Evolutionary conservation across 192 early-diverging fungal genomes (phyloP), one percentile per base, ranked within the genome.

Genomic region (Rhizoclosmatium sp.): DNA sequence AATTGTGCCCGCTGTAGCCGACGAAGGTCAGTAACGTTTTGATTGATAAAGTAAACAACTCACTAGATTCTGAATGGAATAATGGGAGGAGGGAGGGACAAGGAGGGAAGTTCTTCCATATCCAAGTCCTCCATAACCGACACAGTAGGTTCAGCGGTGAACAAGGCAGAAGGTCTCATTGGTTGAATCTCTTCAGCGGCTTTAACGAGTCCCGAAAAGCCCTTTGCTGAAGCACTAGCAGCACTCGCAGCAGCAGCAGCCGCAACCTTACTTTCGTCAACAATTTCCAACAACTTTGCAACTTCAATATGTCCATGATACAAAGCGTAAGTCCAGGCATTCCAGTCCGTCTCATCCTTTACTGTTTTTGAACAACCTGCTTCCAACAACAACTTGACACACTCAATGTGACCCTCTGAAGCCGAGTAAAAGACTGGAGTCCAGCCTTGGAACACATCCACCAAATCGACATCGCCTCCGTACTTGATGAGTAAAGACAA

Each of bases 1-100:
- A 99, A 71, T 95, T 96, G 87, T 99, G 98, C 3, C 98, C 98
- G 81, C 85, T 88, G 61, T 21, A 42, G 23, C 41, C 44, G 58
- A 48, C 2, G 40, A 59, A 21, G 45, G 48, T 51, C 19, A 51
- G 23, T 14, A 74, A 69, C 47, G 47, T 21, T 54, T 14, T 45
- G 72, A 46, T 69, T 42, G 9, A 73, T 47, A 66, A 16, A 19
- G 59, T 4, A 47, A 46, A 45, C 39, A 1, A 80, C 80, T 78
- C 77, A 88, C 87, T 99, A 99, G 61, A 97, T 96, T 23, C 97
- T 89, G 88, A 99, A 95, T 2, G 98, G 98, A 70, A 99, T 95
- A 46, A 99, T 96, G 9, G 98, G 98, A 19, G 98, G 98, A 7
- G 98, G 98, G 44, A 99, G 79, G 4, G 93, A 95, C 4, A 99